Percentiles rank a stretch among this genome's conserved stretches.
phyloP scores from a whole-genome alignment of 2,329 filamentous ascomycete species.

The Raffaelea arxii region DNA sequence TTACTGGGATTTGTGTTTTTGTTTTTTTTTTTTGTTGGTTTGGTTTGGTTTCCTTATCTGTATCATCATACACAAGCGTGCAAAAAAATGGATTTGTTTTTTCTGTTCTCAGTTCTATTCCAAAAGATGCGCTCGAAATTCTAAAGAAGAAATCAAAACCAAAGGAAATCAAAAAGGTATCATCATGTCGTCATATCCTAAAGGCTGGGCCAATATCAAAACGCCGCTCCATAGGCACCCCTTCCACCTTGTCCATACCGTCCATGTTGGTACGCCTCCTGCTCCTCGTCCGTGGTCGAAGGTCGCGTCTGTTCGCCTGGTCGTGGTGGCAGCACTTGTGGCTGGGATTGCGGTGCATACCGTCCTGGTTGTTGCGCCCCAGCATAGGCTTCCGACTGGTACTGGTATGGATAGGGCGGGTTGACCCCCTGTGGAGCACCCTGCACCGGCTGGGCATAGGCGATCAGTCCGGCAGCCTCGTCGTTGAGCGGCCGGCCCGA shows the following conservation, averaged over 20 bases:
- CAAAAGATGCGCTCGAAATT: too few relatives aligned
- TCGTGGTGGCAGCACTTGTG: neutral
- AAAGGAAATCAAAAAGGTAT: neutral
- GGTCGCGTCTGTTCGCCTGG: too few relatives aligned
- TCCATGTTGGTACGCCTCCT: neutral
- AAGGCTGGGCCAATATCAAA: neutral
- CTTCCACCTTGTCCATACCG: neutral
- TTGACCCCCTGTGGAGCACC: neutral
- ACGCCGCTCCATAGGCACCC: neutral
- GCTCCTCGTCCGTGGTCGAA: neutral
- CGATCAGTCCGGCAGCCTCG: constrained; percentile 21
- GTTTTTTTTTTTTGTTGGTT: neutral
- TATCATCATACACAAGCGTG: neutral
- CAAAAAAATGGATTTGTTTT: neutral
- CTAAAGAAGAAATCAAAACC: neutral
- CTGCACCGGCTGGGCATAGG: constrained; percentile 25
- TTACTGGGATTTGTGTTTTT: neutral
- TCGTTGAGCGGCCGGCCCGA: constrained; percentile 14
- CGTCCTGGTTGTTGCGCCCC: too few relatives aligned
- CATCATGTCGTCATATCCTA: neutral
- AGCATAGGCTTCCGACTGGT: constrained; percentile 1
- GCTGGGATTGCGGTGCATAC: too few relatives aligned
- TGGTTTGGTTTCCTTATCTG: neutral
- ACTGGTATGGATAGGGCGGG: constrained; percentile 9
- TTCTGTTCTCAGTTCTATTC: neutral